Evolutionary conservation across 192 early-diverging fungal genomes (phyloP), one percentile per base, ranked within the genome.

Genomic region (Funneliformis mosseae): DNA sequence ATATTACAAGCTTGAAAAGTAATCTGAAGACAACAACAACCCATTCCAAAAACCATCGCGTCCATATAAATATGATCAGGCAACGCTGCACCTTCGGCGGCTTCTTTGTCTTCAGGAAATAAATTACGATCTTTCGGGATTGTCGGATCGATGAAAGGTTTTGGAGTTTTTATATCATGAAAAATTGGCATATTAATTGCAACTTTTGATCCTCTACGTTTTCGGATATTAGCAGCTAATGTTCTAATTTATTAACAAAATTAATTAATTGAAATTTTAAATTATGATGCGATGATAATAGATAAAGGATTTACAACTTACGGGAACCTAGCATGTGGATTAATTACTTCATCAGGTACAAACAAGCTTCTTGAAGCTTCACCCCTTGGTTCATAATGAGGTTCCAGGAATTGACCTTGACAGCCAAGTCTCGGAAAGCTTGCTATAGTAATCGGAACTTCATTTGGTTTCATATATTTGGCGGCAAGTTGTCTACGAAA

Each of bases 21-120:
- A 83, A 98, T 95, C 84, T 99, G 98, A 33, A 99, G 88, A 82
- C 98, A 99, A 80, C 92, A 97, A 87, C 95, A 97, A 66, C 97
- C 97, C 97, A 98, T 98, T 39, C 98, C 97, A 89, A 99, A 98
- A 76, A 94, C 94, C 98, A 99, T 99, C 23, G 94, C 91, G 80
- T 98, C 98, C 94, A 99, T 95, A 86, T 98, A 99, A 39, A 99
- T 96, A 84, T 97, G 96, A 74, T 96, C 93, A 0, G 93, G 92
- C n/a, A 89, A 85, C 11, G 97, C 97, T 8, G 92, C 92, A 9
- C 92, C 91, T 80, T 93, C 91, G 5, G 87, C 87, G n/a, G 92
- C 91, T 80, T 94, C 93, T 50, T 88, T 88, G 63, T 91, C 91
- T 80, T 93, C 89, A 74, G 90, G 90, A 66, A 90, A 91, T 74